These are phyloP conservation scores for Fusarium mangiferae DNA, from an alignment of 2,329 filamentous ascomycete species.

Conservation along the genomic window DNA sequence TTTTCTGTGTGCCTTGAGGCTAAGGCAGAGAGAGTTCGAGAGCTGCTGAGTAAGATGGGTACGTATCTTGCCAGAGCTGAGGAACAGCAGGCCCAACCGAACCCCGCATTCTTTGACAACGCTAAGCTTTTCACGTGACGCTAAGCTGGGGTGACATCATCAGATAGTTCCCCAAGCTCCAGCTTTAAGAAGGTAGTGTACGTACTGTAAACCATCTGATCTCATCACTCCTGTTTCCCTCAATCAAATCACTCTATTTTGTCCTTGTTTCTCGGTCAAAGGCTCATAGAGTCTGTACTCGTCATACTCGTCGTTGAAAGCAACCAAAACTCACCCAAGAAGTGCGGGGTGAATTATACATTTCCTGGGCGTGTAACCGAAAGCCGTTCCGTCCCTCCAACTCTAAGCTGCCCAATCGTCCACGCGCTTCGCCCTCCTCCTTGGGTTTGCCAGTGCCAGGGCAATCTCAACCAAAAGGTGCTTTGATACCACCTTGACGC, in stretches of 20 bases:
- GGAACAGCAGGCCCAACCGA: constrained; percentile 36
- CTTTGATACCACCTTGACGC: constrained; percentile 31
- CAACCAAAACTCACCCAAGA: constrained; percentile 24
- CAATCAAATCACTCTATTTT: constrained; percentile 40
- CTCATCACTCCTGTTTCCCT: constrained; percentile 13
- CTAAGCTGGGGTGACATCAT: constrained; percentile 41
- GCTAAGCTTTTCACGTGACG: constrained; percentile 43
- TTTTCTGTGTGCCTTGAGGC: constrained; percentile 44
- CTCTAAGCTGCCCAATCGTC: constrained; percentile 34
- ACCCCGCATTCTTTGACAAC: constrained; percentile 42
- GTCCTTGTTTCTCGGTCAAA: constrained; percentile 7
- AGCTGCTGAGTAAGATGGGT: constrained; percentile 17
- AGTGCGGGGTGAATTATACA: constrained; percentile 44
- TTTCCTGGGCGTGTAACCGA: constrained; percentile 40
- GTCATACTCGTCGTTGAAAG: constrained; percentile 20
- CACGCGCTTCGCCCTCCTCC: constrained; percentile 30
- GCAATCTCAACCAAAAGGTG: constrained; percentile 37
- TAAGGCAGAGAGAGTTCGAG: background rate
- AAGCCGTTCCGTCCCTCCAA: constrained; percentile 46
- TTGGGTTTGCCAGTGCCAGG: constrained; percentile 28
- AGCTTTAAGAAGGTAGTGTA: constrained; percentile 46
- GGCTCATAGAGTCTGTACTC: constrained; percentile 10
- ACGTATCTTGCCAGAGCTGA: constrained; percentile 23
- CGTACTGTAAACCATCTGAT: constrained; percentile 36
- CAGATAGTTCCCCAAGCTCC: constrained; percentile 40